These are phyloP conservation scores for Epichloe festucae DNA, from an alignment of 2,329 filamentous ascomycete species.

Conservation along the genomic window DNA sequence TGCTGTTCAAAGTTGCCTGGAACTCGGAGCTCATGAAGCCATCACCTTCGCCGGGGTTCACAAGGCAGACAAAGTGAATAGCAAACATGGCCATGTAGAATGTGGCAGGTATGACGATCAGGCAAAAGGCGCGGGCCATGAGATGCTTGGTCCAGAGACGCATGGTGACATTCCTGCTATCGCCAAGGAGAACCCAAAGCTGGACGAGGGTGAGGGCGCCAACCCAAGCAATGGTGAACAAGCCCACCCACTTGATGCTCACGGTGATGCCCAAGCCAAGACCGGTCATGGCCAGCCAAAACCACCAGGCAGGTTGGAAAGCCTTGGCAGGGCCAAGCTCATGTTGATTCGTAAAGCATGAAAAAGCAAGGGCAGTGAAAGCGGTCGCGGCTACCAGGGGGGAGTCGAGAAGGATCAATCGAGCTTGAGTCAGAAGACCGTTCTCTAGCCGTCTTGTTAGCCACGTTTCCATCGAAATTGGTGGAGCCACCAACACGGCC, in stretches of 20 bases:
- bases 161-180: constrained; percentile 71
- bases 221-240: constrained; percentile 98
- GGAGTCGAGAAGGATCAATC: constrained; percentile 90
- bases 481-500: not conserved
- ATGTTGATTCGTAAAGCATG: constrained; percentile 91
- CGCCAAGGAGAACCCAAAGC: constrained; percentile 88
- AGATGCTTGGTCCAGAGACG: constrained; percentile 90
- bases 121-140: constrained; percentile 76
- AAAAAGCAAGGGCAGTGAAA: constrained; percentile 80
- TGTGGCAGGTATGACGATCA: constrained; percentile 74
- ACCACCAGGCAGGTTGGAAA: constrained; percentile 90
- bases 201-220: constrained; percentile 81
- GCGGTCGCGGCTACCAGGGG: constrained; percentile 83
- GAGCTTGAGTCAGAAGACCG: constrained; percentile 85
- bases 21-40: constrained; percentile 99
- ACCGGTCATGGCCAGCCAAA: constrained; percentile 83
- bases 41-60: constrained; percentile 92
- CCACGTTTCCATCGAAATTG: not conserved
- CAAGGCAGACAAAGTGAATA: constrained; percentile 86
- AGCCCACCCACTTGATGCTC: constrained; percentile 97
- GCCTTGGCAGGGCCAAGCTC: constrained; percentile 82
- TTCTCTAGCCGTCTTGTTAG: constrained; percentile 54
- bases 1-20: constrained; percentile 91
- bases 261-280: constrained; percentile 78
- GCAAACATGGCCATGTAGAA: constrained; percentile 98